Evolutionary conservation across 257 asterid species (phyloP), one percentile per base, ranked within the genome.

Genomic region (Przewalskia tangutica): DNA sequence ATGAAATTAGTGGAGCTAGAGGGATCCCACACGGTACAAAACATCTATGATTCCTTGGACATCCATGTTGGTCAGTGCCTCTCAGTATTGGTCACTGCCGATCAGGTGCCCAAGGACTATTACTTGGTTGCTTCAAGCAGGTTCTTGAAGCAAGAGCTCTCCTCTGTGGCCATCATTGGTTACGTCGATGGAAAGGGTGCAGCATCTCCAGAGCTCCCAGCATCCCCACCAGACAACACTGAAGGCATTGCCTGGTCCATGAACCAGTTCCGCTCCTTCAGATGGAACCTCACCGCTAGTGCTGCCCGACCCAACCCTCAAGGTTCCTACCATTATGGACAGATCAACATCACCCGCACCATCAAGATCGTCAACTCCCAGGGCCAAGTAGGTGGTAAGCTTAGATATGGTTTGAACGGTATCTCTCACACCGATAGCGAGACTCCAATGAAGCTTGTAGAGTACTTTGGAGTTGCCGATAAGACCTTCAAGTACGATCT

Each of bases 291-390:
- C 58, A 89, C 90, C 0, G 90, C 92, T 13, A 90, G 88, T 13
- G 93, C 92, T 2, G 92, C 93, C 73, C 91, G 92, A 2, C 93
- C 92, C 54, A 90, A 89, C 87, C 93, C 91, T 10, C 92, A 90
- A 44, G 93, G 93, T 10, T 89, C 92, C 0, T 90, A 89, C 86
- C 90, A 89, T 83, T 89, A 89, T 1, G 93, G 92, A 5, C 50
- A 89, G 79, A 90, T 90, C 89, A 89, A 90, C 81, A 87, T 90
- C 87, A 90, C 92, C 80, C 90, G 89, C 83, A 90, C 93, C 73
- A 85, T 90, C 88, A 90, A 84, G 89, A 54, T 89, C 34, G 81
- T 58, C 11, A 89, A 83, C 87, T 70, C 87, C 5, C 82, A 82
- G 27, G 62, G 53, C 32, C 42, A 59, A 0, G 84, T 82, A 20